Conservation (phyloP, 2,329 filamentous ascomycete species). For the Fusarium bactridioides region DNA sequence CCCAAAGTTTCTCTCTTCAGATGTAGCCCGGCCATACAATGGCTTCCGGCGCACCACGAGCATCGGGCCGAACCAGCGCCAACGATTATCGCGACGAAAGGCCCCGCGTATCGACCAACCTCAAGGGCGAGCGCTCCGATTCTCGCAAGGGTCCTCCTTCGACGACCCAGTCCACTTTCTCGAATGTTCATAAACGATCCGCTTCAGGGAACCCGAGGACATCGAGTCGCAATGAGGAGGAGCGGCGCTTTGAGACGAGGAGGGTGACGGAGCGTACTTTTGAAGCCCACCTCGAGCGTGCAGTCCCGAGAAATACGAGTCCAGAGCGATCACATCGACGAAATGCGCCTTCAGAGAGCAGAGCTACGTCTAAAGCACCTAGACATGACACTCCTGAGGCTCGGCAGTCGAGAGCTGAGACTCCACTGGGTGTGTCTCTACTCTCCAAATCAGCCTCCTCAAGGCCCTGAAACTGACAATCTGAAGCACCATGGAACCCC, state of each 20-base stretch:
- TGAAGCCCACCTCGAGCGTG: constrained; percentile 69
- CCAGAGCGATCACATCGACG: constrained; percentile 62
- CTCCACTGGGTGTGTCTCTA: constrained; percentile 55
- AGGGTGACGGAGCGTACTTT: constrained; percentile 63
- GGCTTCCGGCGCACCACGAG: constrained; percentile 53
- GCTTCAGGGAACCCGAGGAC: constrained; percentile 64
- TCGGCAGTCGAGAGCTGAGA: constrained; percentile 54
- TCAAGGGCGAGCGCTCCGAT: constrained; percentile 47
- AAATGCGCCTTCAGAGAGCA: constrained; percentile 48
- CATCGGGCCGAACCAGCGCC: constrained; percentile 56
- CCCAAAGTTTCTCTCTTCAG: constrained; percentile 28
- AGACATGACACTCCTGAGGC: constrained; percentile 56
- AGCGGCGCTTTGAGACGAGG: constrained; percentile 59
- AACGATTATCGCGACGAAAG: constrained; percentile 47
- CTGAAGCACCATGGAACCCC: constrained; percentile 74
- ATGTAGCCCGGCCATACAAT: constrained; percentile 51
- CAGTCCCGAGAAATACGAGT: constrained; percentile 66
- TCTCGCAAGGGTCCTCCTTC: constrained; percentile 50
- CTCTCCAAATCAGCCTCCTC: not conserved
- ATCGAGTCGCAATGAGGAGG: constrained; percentile 55
- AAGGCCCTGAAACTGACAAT: constrained; percentile 29
- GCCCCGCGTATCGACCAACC: constrained; percentile 47
- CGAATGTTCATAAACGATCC: constrained; percentile 61
- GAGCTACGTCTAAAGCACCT: constrained; percentile 47
- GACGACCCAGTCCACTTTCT: constrained; percentile 45